These are phyloP conservation scores for Clitopilus passeckerianus DNA, from an alignment of 768 basidiomycete species.

Conservation along the genomic window DNA sequence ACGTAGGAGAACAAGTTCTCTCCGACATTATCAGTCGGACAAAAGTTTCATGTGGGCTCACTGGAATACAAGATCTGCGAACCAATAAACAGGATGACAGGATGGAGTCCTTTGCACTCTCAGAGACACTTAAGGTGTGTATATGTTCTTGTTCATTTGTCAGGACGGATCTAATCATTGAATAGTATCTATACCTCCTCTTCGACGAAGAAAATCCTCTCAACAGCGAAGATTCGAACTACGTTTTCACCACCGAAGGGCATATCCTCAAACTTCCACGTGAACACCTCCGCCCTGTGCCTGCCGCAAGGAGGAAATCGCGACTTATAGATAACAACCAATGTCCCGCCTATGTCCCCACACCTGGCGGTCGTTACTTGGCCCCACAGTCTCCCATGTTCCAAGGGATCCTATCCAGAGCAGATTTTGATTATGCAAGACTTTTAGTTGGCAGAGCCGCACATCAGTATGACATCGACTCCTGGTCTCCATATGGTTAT, in stretches of 20 bases:
- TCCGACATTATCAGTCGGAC: slow-evolving; percentile 69
- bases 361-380: slow-evolving; percentile 24
- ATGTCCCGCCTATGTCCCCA: slow-evolving; percentile 67
- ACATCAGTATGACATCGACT: slow-evolving; percentile 41
- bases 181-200: slow-evolving; percentile 85
- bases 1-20: slow-evolving; percentile 83
- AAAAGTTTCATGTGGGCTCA: slow-evolving; percentile 83
- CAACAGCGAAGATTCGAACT: slow-evolving; percentile 75
- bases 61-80: slow-evolving; percentile 75
- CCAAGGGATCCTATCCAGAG: slow-evolving; percentile 65
- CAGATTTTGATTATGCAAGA: slow-evolving; percentile 80
- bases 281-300: slow-evolving; percentile 48
- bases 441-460: slow-evolving; percentile 54
- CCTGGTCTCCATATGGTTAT: slow-evolving; percentile 71
- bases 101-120: slow-evolving; percentile 97
- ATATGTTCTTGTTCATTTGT: not conserved
- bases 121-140: slow-evolving; percentile 83
- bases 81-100: slow-evolving; percentile 80
- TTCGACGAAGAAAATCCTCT: slow-evolving; percentile 84
- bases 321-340: slow-evolving; percentile 63
- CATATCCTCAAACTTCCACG: slow-evolving; percentile 72
- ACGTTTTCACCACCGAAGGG: slow-evolving; percentile 94
- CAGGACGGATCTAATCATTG: not conserved
- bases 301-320: slow-evolving; percentile 53
- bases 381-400: slow-evolving; percentile 41